Conservation (phyloP, 2,329 filamentous ascomycete species). For the Arthroderma uncinatum region DNA sequence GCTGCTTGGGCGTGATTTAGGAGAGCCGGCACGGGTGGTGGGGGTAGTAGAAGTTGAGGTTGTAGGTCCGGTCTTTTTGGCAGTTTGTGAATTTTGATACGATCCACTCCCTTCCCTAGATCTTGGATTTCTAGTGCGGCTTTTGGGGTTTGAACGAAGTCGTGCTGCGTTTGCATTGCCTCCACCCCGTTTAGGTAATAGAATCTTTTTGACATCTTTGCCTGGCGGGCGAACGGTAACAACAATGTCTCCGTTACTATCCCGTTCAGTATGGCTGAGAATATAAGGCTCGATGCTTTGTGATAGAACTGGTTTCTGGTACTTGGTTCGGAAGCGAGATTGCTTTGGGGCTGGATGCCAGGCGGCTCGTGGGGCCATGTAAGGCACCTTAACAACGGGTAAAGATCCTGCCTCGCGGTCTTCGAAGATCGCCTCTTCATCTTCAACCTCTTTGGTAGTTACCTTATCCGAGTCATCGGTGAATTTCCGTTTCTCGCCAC, state of each 20-base stretch:
- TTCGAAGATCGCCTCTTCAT: slow-evolving; percentile 70
- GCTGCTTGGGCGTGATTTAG: slow-evolving; percentile 4
- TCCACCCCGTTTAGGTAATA: slow-evolving; percentile 26
- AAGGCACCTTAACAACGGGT: slow-evolving; percentile 58
- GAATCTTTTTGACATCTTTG: slow-evolving; percentile 32
- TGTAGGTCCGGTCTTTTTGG: slow-evolving; percentile 11
- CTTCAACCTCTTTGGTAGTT: slow-evolving; percentile 58
- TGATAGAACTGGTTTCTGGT: slow-evolving; percentile 45
- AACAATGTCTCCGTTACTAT: slow-evolving; percentile 27
- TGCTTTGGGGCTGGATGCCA: slow-evolving; percentile 47
- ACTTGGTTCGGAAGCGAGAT: slow-evolving; percentile 32
- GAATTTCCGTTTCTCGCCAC: slow-evolving; percentile 26
- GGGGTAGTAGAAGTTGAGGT: neutral
- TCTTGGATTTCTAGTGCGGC: slow-evolving; percentile 26
- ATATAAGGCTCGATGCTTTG: slow-evolving; percentile 37
- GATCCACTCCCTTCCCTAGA: slow-evolving; percentile 37
- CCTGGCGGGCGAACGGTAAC: slow-evolving; percentile 41
- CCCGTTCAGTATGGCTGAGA: slow-evolving; percentile 32
- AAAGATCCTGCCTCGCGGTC: slow-evolving; percentile 70
- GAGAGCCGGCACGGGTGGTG: neutral
- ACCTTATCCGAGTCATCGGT: slow-evolving; percentile 35
- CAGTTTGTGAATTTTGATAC: slow-evolving; percentile 10
- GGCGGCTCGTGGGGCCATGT: slow-evolving; percentile 48
- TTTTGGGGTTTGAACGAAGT: slow-evolving; percentile 17
- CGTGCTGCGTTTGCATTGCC: slow-evolving; percentile 18